phyloP scores from a whole-genome alignment of 306 rosid species.

The Argentina anserina region DNA sequence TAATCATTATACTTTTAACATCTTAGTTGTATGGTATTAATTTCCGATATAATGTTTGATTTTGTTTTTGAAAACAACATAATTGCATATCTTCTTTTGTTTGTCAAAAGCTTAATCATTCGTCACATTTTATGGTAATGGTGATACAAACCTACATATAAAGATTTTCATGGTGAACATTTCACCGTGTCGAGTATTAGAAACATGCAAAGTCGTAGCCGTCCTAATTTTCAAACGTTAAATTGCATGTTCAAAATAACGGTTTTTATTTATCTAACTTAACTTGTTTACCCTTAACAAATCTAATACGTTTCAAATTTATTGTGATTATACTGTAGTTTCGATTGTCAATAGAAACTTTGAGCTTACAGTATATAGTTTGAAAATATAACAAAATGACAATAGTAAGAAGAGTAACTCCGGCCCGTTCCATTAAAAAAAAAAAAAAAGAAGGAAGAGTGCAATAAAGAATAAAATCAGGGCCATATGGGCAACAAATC shows the following conservation, averaged over 20 bases:
- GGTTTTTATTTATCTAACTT: not conserved
- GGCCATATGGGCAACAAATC: conserved; percentile 1
- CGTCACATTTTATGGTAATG: not conserved
- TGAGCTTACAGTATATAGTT: too few relatives aligned
- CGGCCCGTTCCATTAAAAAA: too few relatives aligned
- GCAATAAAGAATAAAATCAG: conserved; percentile 14
- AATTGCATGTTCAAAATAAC: not conserved
- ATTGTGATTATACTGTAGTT: too few relatives aligned
- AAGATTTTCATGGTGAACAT: not conserved
- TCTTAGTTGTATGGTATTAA: not conserved
- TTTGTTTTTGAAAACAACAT: not conserved
- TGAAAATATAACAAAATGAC: not conserved
- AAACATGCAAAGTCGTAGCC: too few relatives aligned
- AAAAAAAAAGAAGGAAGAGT: too few relatives aligned
- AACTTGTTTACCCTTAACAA: not conserved
- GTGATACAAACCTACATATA: not conserved
- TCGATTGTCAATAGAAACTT: too few relatives aligned
- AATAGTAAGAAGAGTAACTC: too few relatives aligned
- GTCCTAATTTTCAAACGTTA: not conserved
- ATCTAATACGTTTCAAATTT: not conserved
- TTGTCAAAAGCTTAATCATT: not conserved
- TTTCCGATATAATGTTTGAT: not conserved
- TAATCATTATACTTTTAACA: not conserved
- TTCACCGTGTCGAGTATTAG: too few relatives aligned
- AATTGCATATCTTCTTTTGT: not conserved